These are phyloP conservation scores for Aegilops bicornis DNA, from an alignment of 176 grass and related monocot species.

Conservation along the genomic window DNA sequence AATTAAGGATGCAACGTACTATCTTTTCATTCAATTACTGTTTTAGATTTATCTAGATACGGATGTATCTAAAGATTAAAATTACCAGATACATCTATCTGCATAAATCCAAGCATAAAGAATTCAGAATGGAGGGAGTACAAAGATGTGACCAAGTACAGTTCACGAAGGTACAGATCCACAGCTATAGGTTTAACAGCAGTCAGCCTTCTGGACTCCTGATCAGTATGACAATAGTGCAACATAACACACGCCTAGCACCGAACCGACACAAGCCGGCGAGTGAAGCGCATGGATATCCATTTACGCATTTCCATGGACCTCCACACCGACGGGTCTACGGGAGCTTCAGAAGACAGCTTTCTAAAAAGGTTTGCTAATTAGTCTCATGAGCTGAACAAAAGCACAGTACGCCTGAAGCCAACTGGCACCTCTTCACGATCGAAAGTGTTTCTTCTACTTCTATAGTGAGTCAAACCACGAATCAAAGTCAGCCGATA, in stretches of 20 bases:
- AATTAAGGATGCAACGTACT: not conserved
- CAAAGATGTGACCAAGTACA: not conserved
- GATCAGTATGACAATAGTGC: not conserved
- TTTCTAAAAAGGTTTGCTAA: not conserved
- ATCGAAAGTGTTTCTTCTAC: not conserved
- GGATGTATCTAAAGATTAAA: too few species aligned
- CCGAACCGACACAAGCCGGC: not conserved
- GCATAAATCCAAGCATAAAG: too few species aligned
- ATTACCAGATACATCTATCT: too few species aligned
- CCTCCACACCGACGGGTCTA: not conserved
- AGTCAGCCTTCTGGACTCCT: not conserved
- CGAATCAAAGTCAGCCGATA: conserved; percentile 68
- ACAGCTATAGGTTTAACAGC: conserved; percentile 5
- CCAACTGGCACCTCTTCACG: not conserved
- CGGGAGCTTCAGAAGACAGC: not conserved
- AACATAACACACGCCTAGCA: not conserved
- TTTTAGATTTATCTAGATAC: too few species aligned
- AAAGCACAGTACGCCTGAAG: not conserved
- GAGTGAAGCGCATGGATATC: not conserved
- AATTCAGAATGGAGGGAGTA: too few species aligned
- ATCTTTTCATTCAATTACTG: too few species aligned
- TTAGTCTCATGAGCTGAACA: not conserved
- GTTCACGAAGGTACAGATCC: not conserved
- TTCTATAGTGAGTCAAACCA: conserved; percentile 74
- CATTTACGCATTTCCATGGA: not conserved